Evolutionary conservation across 495 filamentous ascomycete genomes (phyloP), one percentile per base, ranked within the genome.

Genomic region (Lasiosphaeria ovina): DNA sequence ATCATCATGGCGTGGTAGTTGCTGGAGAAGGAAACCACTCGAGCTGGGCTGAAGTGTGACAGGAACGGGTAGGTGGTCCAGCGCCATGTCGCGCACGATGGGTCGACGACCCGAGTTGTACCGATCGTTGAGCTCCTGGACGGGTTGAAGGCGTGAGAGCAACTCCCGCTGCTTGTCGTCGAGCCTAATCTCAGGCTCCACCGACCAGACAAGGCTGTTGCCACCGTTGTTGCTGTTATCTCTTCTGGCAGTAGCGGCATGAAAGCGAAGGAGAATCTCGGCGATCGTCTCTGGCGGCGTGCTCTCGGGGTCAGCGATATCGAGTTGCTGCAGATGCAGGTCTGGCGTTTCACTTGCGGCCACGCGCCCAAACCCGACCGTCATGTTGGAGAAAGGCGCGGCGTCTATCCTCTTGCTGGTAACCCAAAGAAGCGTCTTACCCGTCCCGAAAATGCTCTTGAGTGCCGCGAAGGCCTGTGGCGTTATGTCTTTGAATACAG

Each of bases 311-410:
- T 32, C 42, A 12, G 14, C 6, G 12, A 55, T 9, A 40, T 55
- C 53, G 3, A 55, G 14, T 6, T 16, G 24, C 38, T 55, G 53
- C 8, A 67, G 0, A 4, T 35, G 17, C 10, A 67, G 44, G 11
- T 57, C 57, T 0, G 58, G 50, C 2, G 32, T 51, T 31, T 65
- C 67, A 64, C 66, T 63, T 47, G 68, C 65, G n/a, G 60, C 62
- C 3, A 68, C 61, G 0, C 79, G 69, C 31, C 74, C 69, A 9
- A 81, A 64, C 6, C 74, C 79, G 6, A 75, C 57, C 14, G 70
- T 73, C 66, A 80, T 75, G 36, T 74, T 74, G 12, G 54, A 62
- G 48, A 63, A 76, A 3, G 77, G 76, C 3, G 78, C 68, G 1
- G 73, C 66, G 0, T 51, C 61, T 14, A 66, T 60, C 14, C 72